Evolutionary conservation across 352 stramenopile species (phyloP).

Genomic region (Pythium aquatile): DNA sequence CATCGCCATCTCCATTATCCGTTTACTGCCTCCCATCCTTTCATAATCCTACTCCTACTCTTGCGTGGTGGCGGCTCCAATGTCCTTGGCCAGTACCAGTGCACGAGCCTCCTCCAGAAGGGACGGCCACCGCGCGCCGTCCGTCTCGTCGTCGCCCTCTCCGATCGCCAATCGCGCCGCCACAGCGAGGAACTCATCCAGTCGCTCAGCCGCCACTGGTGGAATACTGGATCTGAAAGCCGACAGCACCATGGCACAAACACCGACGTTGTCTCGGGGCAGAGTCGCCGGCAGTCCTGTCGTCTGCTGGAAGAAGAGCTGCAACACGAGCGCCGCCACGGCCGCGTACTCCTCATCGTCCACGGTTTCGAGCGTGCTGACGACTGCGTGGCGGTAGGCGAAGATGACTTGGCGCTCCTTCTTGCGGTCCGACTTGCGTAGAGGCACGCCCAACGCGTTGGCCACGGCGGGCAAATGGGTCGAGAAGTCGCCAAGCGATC

Average conservation of each 20-base stretch:
- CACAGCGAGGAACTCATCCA: slow-evolving; percentile 12
- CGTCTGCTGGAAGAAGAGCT: slow-evolving; percentile 75
- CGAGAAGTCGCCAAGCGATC: slow-evolving; percentile 63
- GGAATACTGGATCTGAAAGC: slow-evolving; percentile 31
- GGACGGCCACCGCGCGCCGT: slow-evolving; percentile 7
- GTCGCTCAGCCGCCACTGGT: not conserved
- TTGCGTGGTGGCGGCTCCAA: slow-evolving; percentile 8
- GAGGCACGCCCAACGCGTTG: slow-evolving; percentile 65
- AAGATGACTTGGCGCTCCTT: slow-evolving; percentile 79
- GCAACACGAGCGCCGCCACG: slow-evolving; percentile 33
- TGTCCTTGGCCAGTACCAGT: slow-evolving; percentile 28
- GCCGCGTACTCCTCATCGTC: slow-evolving; percentile 28
- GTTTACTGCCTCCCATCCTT: not conserved
- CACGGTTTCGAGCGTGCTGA: slow-evolving; percentile 42
- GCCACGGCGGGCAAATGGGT: slow-evolving; percentile 53
- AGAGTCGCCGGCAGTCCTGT: slow-evolving; percentile 52
- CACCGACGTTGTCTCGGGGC: slow-evolving; percentile 34
- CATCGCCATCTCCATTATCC: not conserved
- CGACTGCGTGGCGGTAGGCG: slow-evolving; percentile 46
- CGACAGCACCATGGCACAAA: slow-evolving; percentile 41
- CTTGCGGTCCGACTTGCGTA: slow-evolving; percentile 81
- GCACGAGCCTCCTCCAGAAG: slow-evolving; percentile 15
- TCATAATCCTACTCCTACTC: slow-evolving; percentile 9
- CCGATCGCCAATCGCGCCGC: slow-evolving; percentile 12
- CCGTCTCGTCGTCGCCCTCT: slow-evolving; percentile 12